Evolutionary conservation across 441 rosid species (phyloP).

Genomic region (Pelargonium myrrhifolium): DNA sequence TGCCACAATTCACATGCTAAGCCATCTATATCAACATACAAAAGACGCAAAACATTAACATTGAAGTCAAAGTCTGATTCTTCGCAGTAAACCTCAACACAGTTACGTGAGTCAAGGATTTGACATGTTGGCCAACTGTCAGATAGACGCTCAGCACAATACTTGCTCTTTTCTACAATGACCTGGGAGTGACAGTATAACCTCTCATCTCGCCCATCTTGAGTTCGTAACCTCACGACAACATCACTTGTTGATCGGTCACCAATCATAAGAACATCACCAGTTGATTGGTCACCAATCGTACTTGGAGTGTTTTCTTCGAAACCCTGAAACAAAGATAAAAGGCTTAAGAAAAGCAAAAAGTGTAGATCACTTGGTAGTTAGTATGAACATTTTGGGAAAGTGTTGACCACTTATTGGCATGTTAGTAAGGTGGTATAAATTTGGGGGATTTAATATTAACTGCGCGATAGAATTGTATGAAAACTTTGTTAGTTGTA

Average conservation of each 20-base stretch:
- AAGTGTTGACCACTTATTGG: neutral
- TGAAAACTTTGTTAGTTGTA: neutral
- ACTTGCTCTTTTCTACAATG: conserved; percentile 60
- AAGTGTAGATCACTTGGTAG: neutral
- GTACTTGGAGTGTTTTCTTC: conserved; percentile 37
- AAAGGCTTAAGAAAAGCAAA: neutral
- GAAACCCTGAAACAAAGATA: conserved; percentile 27
- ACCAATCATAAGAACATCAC: conserved; percentile 64
- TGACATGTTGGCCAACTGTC: conserved; percentile 91
- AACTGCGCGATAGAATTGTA: neutral
- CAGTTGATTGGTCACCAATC: conserved; percentile 47
- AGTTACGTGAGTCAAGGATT: conserved; percentile 80
- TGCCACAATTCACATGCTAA: conserved; percentile 55
- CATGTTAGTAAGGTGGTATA: neutral
- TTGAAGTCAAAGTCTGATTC: conserved; percentile 67
- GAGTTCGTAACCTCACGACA: conserved; percentile 73
- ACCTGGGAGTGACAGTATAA: conserved; percentile 75
- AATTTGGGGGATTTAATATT: too few relatives aligned
- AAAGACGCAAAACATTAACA: conserved; percentile 68
- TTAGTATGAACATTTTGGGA: neutral
- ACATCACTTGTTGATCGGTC: conserved; percentile 67
- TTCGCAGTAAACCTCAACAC: conserved; percentile 78
- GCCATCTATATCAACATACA: conserved; percentile 42
- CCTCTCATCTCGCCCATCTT: conserved; percentile 80
- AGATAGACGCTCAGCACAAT: conserved; percentile 82